These are phyloP conservation scores for Plasmopara halstedii DNA, from an alignment of 352 stramenopile genomes.

Conservation along the genomic window DNA sequence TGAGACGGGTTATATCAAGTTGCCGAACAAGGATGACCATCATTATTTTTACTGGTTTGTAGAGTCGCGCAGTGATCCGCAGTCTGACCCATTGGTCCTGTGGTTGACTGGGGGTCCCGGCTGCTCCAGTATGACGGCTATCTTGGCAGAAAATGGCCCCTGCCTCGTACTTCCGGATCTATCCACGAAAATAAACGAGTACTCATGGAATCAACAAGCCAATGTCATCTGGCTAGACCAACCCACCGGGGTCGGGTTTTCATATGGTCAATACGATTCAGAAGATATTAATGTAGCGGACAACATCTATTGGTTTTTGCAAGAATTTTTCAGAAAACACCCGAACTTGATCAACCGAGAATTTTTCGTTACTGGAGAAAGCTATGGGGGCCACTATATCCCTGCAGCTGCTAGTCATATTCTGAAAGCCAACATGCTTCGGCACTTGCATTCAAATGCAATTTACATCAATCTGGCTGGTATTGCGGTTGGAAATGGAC, in stretches of 20 bases:
- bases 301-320: constrained; percentile 69
- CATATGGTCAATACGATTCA: constrained; percentile 43
- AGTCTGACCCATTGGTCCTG: constrained; percentile 46
- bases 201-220: constrained; percentile 55
- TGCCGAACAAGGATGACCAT: constrained; percentile 42
- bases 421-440: constrained; percentile 31
- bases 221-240: constrained; percentile 77
- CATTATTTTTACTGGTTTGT: constrained; percentile 73
- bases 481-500: constrained; percentile 67
- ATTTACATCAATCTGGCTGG: constrained; percentile 14
- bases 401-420: constrained; percentile 49
- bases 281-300: constrained; percentile 50
- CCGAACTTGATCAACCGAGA: constrained; percentile 33
- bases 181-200: constrained; percentile 37
- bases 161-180: constrained; percentile 40
- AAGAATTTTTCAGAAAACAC: constrained; percentile 54
- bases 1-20: constrained; percentile 44
- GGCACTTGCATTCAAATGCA: constrained; percentile 13
- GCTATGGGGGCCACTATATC: constrained; percentile 63
- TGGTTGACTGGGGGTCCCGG: constrained; percentile 63
- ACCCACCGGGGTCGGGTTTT: constrained; percentile 57
- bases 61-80: constrained; percentile 25
- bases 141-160: constrained; percentile 60
- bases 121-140: constrained; percentile 47
- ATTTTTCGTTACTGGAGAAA: constrained; percentile 63